These are phyloP conservation scores for Trichoderma virens DNA, from an alignment of 495 filamentous ascomycete species.

Conservation along the genomic window DNA sequence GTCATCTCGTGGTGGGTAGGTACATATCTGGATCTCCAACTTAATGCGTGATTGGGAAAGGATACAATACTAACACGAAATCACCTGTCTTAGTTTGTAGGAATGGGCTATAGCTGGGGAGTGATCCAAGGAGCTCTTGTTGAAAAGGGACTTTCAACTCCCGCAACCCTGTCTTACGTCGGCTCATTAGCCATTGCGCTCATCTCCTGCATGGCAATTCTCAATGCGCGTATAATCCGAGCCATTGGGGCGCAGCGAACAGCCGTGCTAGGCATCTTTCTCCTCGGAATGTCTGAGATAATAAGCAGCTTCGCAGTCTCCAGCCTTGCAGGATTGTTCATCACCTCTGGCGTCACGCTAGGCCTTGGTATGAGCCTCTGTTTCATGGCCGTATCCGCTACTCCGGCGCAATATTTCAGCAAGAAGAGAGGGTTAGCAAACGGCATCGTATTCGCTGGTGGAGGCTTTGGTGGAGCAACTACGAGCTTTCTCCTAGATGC, in stretches of 20 bases:
- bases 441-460: slow-evolving; percentile 46
- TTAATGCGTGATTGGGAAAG: too few relatives aligned
- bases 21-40: not conserved
- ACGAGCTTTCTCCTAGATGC: slow-evolving; percentile 42
- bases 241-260: slow-evolving; percentile 38
- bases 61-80: not conserved
- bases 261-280: slow-evolving; percentile 37
- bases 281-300: slow-evolving; percentile 42
- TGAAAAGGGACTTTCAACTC: slow-evolving; percentile 35
- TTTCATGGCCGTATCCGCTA: slow-evolving; percentile 36
- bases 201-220: slow-evolving; percentile 40
- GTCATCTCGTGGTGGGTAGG: slow-evolving; percentile 44
- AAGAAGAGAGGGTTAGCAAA: slow-evolving; percentile 48
- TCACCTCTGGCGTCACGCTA: slow-evolving; percentile 46
- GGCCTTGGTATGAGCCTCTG: slow-evolving; percentile 39
- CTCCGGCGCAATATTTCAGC: slow-evolving; percentile 49
- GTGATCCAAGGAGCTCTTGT: slow-evolving; percentile 49
- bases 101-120: slow-evolving; percentile 49
- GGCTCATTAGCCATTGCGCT: slow-evolving; percentile 43
- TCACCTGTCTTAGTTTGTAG: slow-evolving; percentile 28
- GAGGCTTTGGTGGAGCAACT: slow-evolving; percentile 46
- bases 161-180: slow-evolving; percentile 49
- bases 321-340: slow-evolving; percentile 47
- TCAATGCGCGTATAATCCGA: slow-evolving; percentile 42
- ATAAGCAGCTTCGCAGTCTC: slow-evolving; percentile 40